These are phyloP conservation scores for Irpex rosettiformis DNA, from an alignment of 1,284 basidiomycete genomes.

Conservation along the genomic window DNA sequence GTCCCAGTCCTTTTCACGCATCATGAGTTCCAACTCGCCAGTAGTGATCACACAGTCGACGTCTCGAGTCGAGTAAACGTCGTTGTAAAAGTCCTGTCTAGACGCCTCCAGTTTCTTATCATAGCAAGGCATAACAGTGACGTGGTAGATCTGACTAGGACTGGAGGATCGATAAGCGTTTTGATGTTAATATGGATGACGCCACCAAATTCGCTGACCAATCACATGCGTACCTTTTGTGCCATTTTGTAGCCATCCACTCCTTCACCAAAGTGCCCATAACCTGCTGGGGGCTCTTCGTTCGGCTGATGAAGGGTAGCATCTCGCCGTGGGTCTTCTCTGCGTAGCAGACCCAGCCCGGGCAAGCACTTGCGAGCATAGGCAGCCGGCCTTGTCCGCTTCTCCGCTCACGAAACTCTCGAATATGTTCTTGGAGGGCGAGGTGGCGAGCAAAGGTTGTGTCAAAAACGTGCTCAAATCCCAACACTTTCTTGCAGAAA, in stretches of 20 bases:
- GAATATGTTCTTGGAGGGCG: conserved; percentile 76
- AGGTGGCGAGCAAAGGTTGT: conserved; percentile 94
- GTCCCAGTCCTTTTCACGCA: conserved; percentile 82
- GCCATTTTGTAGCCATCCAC: conserved; percentile 68
- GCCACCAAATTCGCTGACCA: neutral
- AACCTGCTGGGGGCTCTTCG: conserved; percentile 92
- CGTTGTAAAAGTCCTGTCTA: conserved; percentile 85
- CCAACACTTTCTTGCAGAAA: conserved; percentile 60
- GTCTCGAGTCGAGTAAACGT: conserved; percentile 78
- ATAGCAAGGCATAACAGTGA: conserved; percentile 98
- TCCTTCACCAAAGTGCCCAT: conserved; percentile 93
- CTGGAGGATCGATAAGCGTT: conserved; percentile 34
- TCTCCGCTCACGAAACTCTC: conserved; percentile 79
- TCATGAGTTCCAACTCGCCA: conserved; percentile 87
- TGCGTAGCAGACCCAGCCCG: conserved; percentile 99
- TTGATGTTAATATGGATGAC: neutral
- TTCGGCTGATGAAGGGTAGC: conserved; percentile 83
- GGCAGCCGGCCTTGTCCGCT: conserved; percentile 51
- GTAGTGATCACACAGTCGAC: conserved; percentile 98
- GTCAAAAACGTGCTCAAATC: conserved; percentile 82
- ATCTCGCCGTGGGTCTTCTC: conserved; percentile 97
- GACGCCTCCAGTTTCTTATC: conserved; percentile 99
- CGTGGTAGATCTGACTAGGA: conserved; percentile 88
- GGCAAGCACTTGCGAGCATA: conserved; percentile 95
- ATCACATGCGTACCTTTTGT: conserved; percentile 52